A percentile compares a stretch with the other conserved stretches of the same genome.
phyloP scores from a whole-genome alignment of 2,329 filamentous ascomycete species.

The Stenocarpella maydis region DNA sequence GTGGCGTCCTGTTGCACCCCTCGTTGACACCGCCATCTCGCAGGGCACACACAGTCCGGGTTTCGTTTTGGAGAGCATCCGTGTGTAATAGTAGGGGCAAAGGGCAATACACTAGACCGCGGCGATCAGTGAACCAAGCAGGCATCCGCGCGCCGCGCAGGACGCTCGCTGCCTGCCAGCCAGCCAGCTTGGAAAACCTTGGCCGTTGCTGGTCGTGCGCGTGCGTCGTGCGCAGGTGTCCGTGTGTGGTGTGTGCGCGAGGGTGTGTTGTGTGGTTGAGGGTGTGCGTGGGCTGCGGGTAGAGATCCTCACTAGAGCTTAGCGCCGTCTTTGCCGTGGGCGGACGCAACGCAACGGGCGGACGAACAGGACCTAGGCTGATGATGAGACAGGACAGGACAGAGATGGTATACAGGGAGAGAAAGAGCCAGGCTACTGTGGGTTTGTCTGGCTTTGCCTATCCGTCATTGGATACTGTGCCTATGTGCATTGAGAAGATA shows the following conservation, averaged over 20 bases:
- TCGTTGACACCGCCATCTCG: constrained; percentile 8
- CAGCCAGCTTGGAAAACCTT: neutral
- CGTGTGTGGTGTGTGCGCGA: no score
- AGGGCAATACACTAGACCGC: neutral
- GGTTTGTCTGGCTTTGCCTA: no score
- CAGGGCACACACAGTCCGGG: neutral
- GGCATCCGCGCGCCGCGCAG: constrained; percentile 7
- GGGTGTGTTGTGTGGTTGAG: no score
- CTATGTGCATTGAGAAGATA: neutral
- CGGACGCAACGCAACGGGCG: neutral
- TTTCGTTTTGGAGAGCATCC: neutral
- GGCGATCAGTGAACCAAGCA: neutral
- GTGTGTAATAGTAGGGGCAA: neutral
- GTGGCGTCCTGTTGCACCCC: neutral
- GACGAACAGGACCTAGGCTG: neutral
- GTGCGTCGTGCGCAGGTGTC: no score
- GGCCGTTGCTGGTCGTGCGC: neutral
- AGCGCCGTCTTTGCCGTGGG: neutral
- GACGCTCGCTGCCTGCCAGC: no score
- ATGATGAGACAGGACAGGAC: neutral
- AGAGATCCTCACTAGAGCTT: constrained; percentile 12
- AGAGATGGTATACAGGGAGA: neutral
- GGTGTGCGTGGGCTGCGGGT: constrained; percentile 13
- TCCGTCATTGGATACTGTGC: neutral
- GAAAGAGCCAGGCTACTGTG: no score